Evolutionary conservation across 768 basidiomycete genomes (phyloP), one percentile per base, ranked within the genome.

Genomic region (Xerocomellus chrysenteron): DNA sequence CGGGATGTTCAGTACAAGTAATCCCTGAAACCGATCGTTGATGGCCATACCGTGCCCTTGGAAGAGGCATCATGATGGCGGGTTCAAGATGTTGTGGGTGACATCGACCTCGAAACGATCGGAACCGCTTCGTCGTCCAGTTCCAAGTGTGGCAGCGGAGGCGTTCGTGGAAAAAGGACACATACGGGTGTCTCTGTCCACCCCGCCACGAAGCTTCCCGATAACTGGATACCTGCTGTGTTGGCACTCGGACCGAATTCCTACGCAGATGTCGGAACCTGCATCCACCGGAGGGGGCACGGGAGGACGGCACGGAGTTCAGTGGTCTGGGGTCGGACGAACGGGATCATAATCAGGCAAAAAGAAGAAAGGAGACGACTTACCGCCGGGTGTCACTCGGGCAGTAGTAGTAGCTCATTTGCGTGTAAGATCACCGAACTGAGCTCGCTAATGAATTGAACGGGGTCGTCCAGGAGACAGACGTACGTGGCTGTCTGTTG

Each of bases 391-490:
- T 13, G 40, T 53, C 13, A 11, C 16, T 19, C 13, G 7, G 21
- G 35, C 14, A 36, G 14, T 6, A 36, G 35, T 14, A 21, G 19
- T 12, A 19, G 19, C 30, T 42, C 30, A 54, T n/a, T 32, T 58
- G 30, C 42, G 28, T 9, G 47, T 9, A n/a, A 7, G 47, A 26
- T 42, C 35, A 33, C 48, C 21, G 21, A 54, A 46, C 51, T 30
- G 56, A 60, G 58, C 5, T 55, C 58, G 39, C 33, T 7, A 39
- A 19, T 14, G 30, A 35, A 45, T 51, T 33, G 13, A 54, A 54
- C 16, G 35, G 32, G 57, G 30, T 35, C 48, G 32, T 17, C 26
- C 11, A n/a, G 7, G 19, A 41, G 19, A 30, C 6, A 16, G 16
- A 41, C 12, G 17, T 13, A 19, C 6, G 37, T 33, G 7, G 14